Evolutionary conservation across 805 yeast genomes (phyloP).

Genomic region (Saccharomyces kudriavzevii): DNA sequence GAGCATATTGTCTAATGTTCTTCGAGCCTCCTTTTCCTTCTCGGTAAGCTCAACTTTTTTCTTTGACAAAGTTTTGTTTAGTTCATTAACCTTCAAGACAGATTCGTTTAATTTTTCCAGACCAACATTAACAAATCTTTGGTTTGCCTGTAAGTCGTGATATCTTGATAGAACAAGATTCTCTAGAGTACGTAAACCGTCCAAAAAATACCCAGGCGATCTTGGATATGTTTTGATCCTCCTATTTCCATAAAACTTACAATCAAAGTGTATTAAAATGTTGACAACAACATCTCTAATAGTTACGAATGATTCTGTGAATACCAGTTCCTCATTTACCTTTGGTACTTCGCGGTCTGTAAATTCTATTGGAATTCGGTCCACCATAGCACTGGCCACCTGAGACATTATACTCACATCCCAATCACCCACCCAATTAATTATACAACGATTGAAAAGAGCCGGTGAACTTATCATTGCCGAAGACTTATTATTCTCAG

Average conservation of each 20-base stretch:
- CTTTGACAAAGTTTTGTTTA: conserved; percentile 45
- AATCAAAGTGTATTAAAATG: conserved; percentile 41
- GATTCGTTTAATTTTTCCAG: conserved; percentile 70
- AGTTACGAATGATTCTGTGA: conserved; percentile 7
- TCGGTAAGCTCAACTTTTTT: conserved; percentile 42
- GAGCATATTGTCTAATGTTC: conserved; percentile 67
- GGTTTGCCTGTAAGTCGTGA: conserved; percentile 49
- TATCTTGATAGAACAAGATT: conserved; percentile 37
- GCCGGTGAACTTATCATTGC: conserved; percentile 75
- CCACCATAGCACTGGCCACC: conserved; percentile 40
- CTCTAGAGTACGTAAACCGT: conserved; percentile 40
- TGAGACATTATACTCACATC: conserved; percentile 39
- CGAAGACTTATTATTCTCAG: conserved; percentile 30
- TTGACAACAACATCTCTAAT: conserved; percentile 42
- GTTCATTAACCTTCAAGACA: conserved; percentile 56
- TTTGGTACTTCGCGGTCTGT: conserved; percentile 35
- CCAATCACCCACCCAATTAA: conserved; percentile 90
- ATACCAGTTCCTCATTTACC: conserved; percentile 8
- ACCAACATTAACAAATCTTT: conserved; percentile 66
- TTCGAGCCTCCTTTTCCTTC: conserved; percentile 63
- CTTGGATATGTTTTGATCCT: conserved; percentile 2
- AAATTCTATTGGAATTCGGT: conserved; percentile 45
- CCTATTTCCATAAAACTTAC: conserved; percentile 7
- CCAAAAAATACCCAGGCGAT: conserved; percentile 51
- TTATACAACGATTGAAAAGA: conserved; percentile 76